Evolutionary conservation across 768 basidiomycete genomes (phyloP), one percentile per base, ranked within the genome.

Genomic region (Cubamyces sp.): DNA sequence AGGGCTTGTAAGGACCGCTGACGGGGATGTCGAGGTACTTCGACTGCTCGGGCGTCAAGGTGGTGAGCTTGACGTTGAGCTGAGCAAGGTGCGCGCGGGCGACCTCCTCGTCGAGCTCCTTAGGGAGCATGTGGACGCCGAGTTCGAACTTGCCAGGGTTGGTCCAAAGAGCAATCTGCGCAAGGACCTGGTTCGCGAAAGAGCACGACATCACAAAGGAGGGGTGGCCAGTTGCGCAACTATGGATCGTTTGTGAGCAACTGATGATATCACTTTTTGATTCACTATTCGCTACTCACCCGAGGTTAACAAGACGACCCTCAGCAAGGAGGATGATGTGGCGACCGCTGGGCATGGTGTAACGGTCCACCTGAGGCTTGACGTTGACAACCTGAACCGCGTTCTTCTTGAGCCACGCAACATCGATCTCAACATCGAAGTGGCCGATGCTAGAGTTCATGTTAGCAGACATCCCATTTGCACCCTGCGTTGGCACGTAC

Each of bases 191-290:
- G 85, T 99, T 99, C 74, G 94, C 79, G 83, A 99, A 99, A 45
- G 97, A 99, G 84, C 96, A 98, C 18, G 96, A 98, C 97, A 99
- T 99, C 80, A 99, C 97, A 78, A 96, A 98, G 46, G 96, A 98
- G 39, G 97, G 96, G 79, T 99, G 96, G 60, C 96, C 96, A 69
- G 96, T 98, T 42, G 94, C 96, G 77, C 96, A 98, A 57, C 89
- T 91, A 53, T 48, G 9, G 4, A n/a, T 57, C 11, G 37, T 45
- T 66, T 48, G 67, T 54, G 26, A 54, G n/a, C 37, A 47, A 45
- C 14, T 54, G 51, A 8, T 16, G 16, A 37, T 4, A 59, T 28
- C 46, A 34, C n/a, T 12, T 14, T 16, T 15, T 9, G 21, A 37
- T 42, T 7, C 40, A 6, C 51, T 50, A 37, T 42, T 7, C 40